Base-by-base conservation (phyloP, 768 basidiomycete species). In the Podaxis sp. region DNA sequence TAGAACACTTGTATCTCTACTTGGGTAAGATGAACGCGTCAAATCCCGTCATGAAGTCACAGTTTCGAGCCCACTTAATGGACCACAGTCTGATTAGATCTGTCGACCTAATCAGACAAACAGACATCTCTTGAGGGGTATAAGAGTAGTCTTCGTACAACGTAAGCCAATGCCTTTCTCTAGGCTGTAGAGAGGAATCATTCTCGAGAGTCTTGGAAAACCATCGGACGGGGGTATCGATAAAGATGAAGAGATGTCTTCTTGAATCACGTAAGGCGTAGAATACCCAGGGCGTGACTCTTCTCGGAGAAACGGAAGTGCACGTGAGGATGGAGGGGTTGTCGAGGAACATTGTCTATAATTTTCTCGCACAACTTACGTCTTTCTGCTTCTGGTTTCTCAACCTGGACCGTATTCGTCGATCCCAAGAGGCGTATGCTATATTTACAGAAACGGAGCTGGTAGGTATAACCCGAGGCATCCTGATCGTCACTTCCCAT, bases 281-380 rank as follows among this genome's bases (percentile, higher is more conserved):
- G 32, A 40, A 32, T 57, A 36, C 44, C 44, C 47, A 23, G 46
- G 16, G 36, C n/a, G 13, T 23, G n/a, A 37, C 13, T 27, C 57
- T 50, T 38, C 55, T 56, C 36, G 46, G 57, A 57, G 57, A 37
- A 57, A 50, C 46, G 3, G 14, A 14, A 47, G 27, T 50, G 50
- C 57, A 23, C 57, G 50, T 57, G 42, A 23, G 27, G 10, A 23
- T 16, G 9, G n/a, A 38, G 47, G 23, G 21, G 21, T 48, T 11
- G 47, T 36, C 52, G 36, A 54, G 52, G 36, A 37, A 54, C 36
- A 38, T 35, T 54, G 52, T 36, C 11, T 5, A 11, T 54, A 13
- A n/a, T 44, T 38, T 37, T 38, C 35, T 32, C 21, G 10, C 10
- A 36, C 7, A 37, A 23, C 37, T 27, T 52, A 54, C 37, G 23